phyloP scores from a whole-genome alignment of 768 basidiomycete genomes.

The Kwoniella newhampshirensis region DNA sequence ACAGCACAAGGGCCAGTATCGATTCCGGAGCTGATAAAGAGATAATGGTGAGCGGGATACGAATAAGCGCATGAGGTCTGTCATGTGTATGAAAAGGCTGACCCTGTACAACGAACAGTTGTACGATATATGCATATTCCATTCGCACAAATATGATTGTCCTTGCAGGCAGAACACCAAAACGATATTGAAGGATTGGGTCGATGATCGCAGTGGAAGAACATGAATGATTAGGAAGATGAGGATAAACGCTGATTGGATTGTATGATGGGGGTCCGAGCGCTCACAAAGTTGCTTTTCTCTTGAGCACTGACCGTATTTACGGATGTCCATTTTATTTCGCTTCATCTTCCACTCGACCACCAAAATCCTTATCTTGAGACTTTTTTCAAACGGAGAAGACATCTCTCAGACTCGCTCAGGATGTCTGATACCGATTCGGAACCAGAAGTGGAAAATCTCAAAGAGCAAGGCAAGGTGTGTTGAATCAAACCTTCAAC shows the following conservation, averaged over 20 bases:
- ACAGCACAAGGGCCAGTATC: conserved; percentile 36
- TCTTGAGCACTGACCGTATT: background rate
- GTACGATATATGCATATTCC: background rate
- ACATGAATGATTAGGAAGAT: background rate
- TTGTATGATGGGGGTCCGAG: background rate
- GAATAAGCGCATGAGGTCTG: too few relatives aligned
- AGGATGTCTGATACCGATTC: background rate
- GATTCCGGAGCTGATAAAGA: conserved; percentile 38
- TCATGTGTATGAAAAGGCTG: background rate
- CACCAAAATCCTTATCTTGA: too few relatives aligned
- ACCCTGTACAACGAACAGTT: background rate
- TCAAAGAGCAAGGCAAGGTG: background rate
- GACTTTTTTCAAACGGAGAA: too few relatives aligned
- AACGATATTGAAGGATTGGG: conserved; percentile 2
- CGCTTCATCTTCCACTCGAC: too few relatives aligned
- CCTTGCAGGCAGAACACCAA: background rate
- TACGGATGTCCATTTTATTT: background rate
- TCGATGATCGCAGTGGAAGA: background rate
- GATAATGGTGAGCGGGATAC: conserved; percentile 17
- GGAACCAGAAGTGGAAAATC: background rate
- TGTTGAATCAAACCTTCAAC: background rate
- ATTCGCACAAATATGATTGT: background rate
- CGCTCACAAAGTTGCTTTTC: background rate
- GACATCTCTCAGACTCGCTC: too few relatives aligned
- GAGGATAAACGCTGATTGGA: background rate